Evolutionary conservation across 2,329 filamentous ascomycete species (phyloP), one percentile per base, ranked within the genome.

Genomic region (Ophiostoma sp.): DNA sequence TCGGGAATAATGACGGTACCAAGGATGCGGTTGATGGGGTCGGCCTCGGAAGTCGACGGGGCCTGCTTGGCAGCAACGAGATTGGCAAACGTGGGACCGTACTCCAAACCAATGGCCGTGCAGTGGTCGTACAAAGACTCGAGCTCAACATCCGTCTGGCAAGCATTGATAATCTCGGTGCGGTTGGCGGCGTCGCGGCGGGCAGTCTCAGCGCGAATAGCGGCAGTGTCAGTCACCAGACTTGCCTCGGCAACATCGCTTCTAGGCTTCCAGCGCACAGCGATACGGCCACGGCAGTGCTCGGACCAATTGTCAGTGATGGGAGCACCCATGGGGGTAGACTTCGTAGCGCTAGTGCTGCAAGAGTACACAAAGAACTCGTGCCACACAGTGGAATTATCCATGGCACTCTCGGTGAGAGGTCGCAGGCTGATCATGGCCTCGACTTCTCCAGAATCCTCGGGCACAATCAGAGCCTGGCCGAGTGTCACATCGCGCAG

Each of bases 331-430:
- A 72, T 70, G n/a, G 68, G 67, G 4, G 48, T 70, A 13, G 39
- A 54, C 4, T 27, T 72, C 48, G 72, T 74, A 20, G 73, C 71
- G 15, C 70, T 73, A 23, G 71, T 68, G 27, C 68, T 73, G 70
- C 72, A 73, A 31, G 75, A 75, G 71, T 72, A 74, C 8, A 76
- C 70, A 33, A 74, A 74, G 15, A 76, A 76, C 71, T 76, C 75
- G 60, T 73, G 70, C 75, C 75, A 76, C 13, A 72, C 69, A 0
- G 68, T 64, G 57, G 73, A 73, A 64, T 33, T 73, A 67, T 73
- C 72, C 68, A 71, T 69, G 33, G 68, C 69, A 67, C 68, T 74
- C 52, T 75, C 74, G 5, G 71, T 36, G 52, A 71, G 68, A 15
- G 73, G 73, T 13, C 74, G 69, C 36, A 76, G 72, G 60, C 72